Conservation (phyloP, 495 filamentous ascomycete species). For the Evansstolkia leycettana region DNA sequence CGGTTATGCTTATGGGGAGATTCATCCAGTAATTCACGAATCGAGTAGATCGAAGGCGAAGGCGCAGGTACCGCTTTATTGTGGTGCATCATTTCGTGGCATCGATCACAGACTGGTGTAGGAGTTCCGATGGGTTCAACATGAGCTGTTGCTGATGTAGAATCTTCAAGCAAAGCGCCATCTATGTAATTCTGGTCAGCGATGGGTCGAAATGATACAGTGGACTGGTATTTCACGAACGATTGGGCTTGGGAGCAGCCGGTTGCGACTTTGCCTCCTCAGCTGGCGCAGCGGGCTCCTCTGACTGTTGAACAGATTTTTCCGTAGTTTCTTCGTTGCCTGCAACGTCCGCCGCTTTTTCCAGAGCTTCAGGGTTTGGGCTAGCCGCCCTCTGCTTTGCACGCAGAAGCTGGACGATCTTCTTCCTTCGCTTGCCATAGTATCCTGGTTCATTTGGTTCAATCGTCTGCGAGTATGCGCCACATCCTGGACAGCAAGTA, state of each 20-base stretch:
- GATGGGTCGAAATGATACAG: background rate
- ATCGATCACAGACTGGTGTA: constrained; percentile 65
- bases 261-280: constrained; percentile 1
- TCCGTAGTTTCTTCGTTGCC: too few relatives aligned
- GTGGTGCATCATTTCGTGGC: constrained; percentile 70
- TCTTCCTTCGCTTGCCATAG: constrained; percentile 48
- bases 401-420: constrained; percentile 22
- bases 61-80: constrained; percentile 52
- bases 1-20: constrained; percentile 82
- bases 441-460: constrained; percentile 64
- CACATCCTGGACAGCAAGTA: constrained; percentile 70
- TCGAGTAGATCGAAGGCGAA: constrained; percentile 66
- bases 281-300: too few relatives aligned
- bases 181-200: constrained; percentile 14
- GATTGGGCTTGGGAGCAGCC: constrained; percentile 8
- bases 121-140: constrained; percentile 6
- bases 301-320: too few relatives aligned
- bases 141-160: constrained; percentile 8
- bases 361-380: too few relatives aligned
- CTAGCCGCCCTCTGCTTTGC: constrained; percentile 13
- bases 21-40: constrained; percentile 70
- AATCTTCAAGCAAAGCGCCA: constrained; percentile 24
- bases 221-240: constrained; percentile 6
- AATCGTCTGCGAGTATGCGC: constrained; percentile 65
- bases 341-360: too few relatives aligned